These are phyloP conservation scores for Sporothrix schenckii DNA, from an alignment of 2,329 filamentous ascomycete species.

Conservation along the genomic window DNA sequence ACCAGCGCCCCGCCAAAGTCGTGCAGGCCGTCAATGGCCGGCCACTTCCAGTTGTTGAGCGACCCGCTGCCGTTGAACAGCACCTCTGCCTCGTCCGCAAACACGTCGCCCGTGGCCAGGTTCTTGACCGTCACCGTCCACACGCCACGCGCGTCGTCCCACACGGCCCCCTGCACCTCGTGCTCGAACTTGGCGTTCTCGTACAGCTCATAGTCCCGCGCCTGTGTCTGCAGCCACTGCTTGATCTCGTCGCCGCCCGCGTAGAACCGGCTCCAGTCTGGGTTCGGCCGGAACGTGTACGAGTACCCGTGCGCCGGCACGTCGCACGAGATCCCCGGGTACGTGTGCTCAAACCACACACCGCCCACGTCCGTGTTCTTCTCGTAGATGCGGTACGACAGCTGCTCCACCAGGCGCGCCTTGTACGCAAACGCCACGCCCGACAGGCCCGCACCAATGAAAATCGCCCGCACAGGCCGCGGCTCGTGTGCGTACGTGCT, in stretches of 20 bases:
- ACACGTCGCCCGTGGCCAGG: neutral
- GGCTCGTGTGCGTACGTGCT: conserved; percentile 31
- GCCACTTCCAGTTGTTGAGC: conserved; percentile 48
- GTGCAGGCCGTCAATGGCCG: conserved; percentile 54
- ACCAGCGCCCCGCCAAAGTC: conserved; percentile 56
- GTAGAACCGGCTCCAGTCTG: conserved; percentile 49
- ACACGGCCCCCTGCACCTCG: conserved; percentile 20
- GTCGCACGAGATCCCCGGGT: conserved; percentile 60
- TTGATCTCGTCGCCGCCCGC: conserved; percentile 26
- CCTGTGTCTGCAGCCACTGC: conserved; percentile 25
- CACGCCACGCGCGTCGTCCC: conserved; percentile 22
- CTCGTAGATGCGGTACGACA: conserved; percentile 29
- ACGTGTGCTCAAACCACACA: conserved; percentile 62
- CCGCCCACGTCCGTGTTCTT: conserved; percentile 58
- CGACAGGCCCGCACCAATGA: conserved; percentile 36
- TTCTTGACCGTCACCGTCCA: conserved; percentile 26
- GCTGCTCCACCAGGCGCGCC: conserved; percentile 34
- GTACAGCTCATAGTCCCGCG: conserved; percentile 26
- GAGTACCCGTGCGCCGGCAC: conserved; percentile 63
- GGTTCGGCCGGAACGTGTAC: conserved; percentile 62
- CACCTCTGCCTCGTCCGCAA: conserved; percentile 26
- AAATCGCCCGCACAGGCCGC: conserved; percentile 35
- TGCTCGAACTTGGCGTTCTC: conserved; percentile 23
- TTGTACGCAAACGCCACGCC: conserved; percentile 34
- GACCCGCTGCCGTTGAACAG: conserved; percentile 37